Evolutionary conservation across 345 rosid species (phyloP).

Genomic region (Crucihimalaya himalaica): DNA sequence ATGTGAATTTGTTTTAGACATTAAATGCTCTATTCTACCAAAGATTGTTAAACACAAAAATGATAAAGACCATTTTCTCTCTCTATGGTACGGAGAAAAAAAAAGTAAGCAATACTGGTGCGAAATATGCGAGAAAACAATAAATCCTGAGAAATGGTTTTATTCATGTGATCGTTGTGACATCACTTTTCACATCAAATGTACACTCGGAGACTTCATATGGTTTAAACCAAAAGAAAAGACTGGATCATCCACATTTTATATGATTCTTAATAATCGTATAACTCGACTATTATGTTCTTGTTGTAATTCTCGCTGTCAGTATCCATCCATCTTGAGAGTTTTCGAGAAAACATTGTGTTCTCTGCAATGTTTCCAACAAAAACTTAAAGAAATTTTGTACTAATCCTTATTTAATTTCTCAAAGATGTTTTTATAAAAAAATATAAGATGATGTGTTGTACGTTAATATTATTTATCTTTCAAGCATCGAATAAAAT

Average conservation of each 20-base stretch:
- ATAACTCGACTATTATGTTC: neutral
- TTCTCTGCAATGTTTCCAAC: neutral
- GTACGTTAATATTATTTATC: too few relatives aligned
- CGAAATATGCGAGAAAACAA: neutral
- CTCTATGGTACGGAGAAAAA: neutral
- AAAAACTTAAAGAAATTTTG: neutral
- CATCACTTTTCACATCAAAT: neutral
- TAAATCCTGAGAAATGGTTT: neutral
- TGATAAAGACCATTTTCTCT: neutral
- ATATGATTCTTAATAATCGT: neutral
- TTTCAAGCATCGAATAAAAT: neutral
- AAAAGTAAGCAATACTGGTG: neutral
- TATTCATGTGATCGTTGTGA: slow-evolving; percentile 2
- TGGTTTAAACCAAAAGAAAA: too few relatives aligned
- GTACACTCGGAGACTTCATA: neutral
- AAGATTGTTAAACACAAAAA: neutral
- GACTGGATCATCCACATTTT: too few relatives aligned
- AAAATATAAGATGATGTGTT: neutral
- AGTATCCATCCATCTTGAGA: neutral
- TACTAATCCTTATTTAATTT: too few relatives aligned
- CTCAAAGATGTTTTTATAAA: too few relatives aligned
- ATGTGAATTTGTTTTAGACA: neutral
- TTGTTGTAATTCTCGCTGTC: neutral
- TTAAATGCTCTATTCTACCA: neutral
- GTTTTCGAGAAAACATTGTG: rapidly evolving